A percentile compares a stretch with the other conserved stretches of the same genome.
Evolutionary conservation across 2,329 filamentous ascomycete genomes (phyloP).

Genomic region (Coniosporium tulheliwenetii): DNA sequence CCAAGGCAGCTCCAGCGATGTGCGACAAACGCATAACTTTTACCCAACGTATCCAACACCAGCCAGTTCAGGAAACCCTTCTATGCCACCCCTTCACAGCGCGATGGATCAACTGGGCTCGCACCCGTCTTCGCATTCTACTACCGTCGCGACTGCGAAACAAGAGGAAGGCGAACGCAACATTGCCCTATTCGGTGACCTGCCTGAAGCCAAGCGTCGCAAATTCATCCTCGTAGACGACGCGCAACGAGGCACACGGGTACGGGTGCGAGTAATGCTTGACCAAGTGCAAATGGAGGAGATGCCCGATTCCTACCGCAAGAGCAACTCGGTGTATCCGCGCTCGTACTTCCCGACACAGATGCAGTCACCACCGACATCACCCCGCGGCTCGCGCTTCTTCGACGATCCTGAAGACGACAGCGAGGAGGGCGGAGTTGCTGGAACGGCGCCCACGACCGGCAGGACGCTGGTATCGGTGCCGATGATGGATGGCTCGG

Average conservation of each 20-base stretch:
- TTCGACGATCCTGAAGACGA: constrained; percentile 55
- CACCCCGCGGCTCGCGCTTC: constrained; percentile 58
- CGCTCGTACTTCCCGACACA: constrained; percentile 85
- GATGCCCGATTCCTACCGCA: constrained; percentile 89
- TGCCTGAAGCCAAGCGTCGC: constrained; percentile 79
- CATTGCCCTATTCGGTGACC: constrained; percentile 66
- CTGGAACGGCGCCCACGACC: constrained; percentile 15
- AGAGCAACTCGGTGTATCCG: constrained; percentile 76
- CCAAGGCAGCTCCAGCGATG: constrained; percentile 37
- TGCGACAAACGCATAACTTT: constrained; percentile 63
- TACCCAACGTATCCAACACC: constrained; percentile 52
- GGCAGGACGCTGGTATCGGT: constrained; percentile 32
- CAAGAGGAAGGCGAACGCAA: constrained; percentile 42
- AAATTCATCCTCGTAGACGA: constrained; percentile 97
- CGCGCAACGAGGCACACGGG: constrained; percentile 60
- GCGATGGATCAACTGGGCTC: constrained; percentile 32
- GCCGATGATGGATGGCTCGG: constrained; percentile 46
- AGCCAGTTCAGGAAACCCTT: constrained; percentile 36
- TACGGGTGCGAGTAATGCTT: constrained; percentile 84
- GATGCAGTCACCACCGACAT: constrained; percentile 75
- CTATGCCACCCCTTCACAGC: constrained; percentile 51
- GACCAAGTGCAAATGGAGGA: constrained; percentile 88
- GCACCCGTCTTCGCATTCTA: constrained; percentile 22
- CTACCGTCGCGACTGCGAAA: constrained; percentile 25
- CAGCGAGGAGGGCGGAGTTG: constrained; percentile 31